Conservation (phyloP, 73 alveolate species). For the Blepharisma japonicum region DNA sequence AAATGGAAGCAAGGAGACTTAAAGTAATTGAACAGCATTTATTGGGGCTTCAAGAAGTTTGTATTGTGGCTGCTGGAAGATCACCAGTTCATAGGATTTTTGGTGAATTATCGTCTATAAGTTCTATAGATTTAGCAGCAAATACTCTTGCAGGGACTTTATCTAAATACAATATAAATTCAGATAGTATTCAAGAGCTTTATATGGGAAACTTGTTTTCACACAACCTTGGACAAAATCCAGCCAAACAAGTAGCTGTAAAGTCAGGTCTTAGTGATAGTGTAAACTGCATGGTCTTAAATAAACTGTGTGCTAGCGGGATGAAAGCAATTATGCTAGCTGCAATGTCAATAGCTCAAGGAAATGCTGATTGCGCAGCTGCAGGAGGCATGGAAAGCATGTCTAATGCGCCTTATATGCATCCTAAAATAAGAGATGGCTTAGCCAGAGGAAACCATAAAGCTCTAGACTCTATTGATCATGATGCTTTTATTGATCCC, state of each 20-base stretch:
- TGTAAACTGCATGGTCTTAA: slow-evolving; percentile 57
- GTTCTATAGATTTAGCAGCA: slow-evolving; percentile 64
- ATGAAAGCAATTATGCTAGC: slow-evolving; percentile 83
- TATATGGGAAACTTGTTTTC: slow-evolving; percentile 70
- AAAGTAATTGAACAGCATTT: no score
- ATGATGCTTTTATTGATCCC: slow-evolving; percentile 62
- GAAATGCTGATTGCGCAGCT: slow-evolving; percentile 61
- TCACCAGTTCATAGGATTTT: slow-evolving; percentile 12
- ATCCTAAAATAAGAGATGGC: slow-evolving; percentile 62
- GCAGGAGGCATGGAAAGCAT: slow-evolving; percentile 85
- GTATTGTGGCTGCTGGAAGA: not conserved
- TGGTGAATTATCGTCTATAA: slow-evolving; percentile 15
- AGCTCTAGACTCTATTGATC: slow-evolving; percentile 48
- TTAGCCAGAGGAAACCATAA: slow-evolving; percentile 53
- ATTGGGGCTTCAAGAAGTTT: not conserved
- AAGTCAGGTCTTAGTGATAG: slow-evolving; percentile 61
- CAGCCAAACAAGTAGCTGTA: slow-evolving; percentile 73
- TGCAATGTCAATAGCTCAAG: slow-evolving; percentile 70
- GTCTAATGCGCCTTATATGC: slow-evolving; percentile 80
- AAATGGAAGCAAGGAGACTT: no score
- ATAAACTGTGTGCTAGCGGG: slow-evolving; percentile 84
- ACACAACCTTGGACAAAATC: slow-evolving; percentile 76
- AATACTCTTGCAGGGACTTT: slow-evolving; percentile 71
- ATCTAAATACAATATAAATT: slow-evolving; percentile 42
- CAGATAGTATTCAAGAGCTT: slow-evolving; percentile 70